Evolutionary conservation across 345 rosid genomes (phyloP), one percentile per base, ranked within the genome.

Genomic region (Carallia pectinifolia): DNA sequence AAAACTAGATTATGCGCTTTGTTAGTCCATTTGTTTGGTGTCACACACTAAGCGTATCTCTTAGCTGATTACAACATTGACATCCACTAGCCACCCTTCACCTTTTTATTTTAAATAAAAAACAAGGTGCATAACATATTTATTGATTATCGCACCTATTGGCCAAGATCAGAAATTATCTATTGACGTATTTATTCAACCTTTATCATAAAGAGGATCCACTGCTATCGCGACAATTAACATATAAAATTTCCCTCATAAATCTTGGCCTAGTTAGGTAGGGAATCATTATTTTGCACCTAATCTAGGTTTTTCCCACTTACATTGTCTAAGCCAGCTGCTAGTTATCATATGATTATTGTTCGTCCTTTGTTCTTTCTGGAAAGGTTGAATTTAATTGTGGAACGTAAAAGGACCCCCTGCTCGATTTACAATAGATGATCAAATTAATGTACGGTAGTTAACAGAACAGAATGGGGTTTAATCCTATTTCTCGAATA

Each of bases 61-160:
- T 50, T 53, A 10, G 40, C 70, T 68, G 61, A 69, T 75, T 73
- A 39, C 62, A 19, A 63, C 47, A 31, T 55, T 29, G 17, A 23
- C 27, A 50, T 63, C 85, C 88, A 79, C 73, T 77, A 75, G 83
- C 81, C 85, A 83, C 86, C 82, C 83, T 72, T 65, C 62, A 31
- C 19, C 13, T 62, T 23, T 23, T 23, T 23, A 23, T 23, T 23
- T 23, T 23, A 23, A 23, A 23, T 23, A 23, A 23, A 23, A 23
- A 23, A 23, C 23, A 23, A 23, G 23, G 23, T 23, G 23, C 23
- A 23, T 23, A 23, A 23, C 23, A 23, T 23, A 23, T 23, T 23
- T 23, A 23, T 23, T 23, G 23, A 23, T 23, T 23, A 23, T 23
- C 23, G 23, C 23, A 23, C 23, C 23, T 23, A 23, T 23, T 23